A percentile compares a stretch with the other conserved stretches of the same genome.
Evolutionary conservation across 495 filamentous ascomycete species (phyloP).

Genomic region (Penicillium argentinense): DNA sequence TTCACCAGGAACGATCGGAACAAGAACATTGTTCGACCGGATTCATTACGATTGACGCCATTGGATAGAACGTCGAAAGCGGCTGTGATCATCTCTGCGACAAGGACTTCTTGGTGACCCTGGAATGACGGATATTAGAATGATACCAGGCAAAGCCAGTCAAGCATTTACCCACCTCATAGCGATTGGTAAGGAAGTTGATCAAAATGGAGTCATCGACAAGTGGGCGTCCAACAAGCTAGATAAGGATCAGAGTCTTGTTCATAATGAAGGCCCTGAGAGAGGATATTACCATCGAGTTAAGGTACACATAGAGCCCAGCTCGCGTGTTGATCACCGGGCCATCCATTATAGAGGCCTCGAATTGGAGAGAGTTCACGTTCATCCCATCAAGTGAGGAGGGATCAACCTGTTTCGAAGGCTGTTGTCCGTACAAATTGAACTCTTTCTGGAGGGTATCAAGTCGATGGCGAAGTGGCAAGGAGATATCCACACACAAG

Average conservation of each 20-base stretch:
- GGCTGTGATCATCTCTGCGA: slow-evolving; percentile 78
- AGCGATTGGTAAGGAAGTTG: slow-evolving; percentile 78
- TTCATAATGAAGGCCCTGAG: background rate
- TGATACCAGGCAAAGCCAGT: background rate
- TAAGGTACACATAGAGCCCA: slow-evolving; percentile 89
- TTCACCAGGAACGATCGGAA: slow-evolving; percentile 91
- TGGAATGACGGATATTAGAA: slow-evolving; percentile 31
- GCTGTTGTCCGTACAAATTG: slow-evolving; percentile 38
- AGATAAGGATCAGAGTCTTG: slow-evolving; percentile 36
- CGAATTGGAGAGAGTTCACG: slow-evolving; percentile 48
- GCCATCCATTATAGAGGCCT: slow-evolving; percentile 61
- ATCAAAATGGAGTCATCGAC: slow-evolving; percentile 79
- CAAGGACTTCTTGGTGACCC: slow-evolving; percentile 73
- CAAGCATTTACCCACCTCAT: slow-evolving; percentile 55
- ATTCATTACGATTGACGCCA: slow-evolving; percentile 76
- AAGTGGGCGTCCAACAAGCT: slow-evolving; percentile 79
- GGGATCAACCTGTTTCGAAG: slow-evolving; percentile 37
- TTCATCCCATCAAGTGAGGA: slow-evolving; percentile 41
- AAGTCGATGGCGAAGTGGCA: slow-evolving; percentile 41
- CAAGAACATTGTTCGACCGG: slow-evolving; percentile 67
- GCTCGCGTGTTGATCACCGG: slow-evolving; percentile 77
- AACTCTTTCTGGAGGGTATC: slow-evolving; percentile 48
- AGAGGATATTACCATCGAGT: slow-evolving; percentile 65
- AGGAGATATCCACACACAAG: slow-evolving; percentile 41
- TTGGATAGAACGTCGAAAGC: slow-evolving; percentile 89